Base-by-base conservation (phyloP, 1,284 basidiomycete genomes). In the Erythrobasidium hasegawianum region DNA sequence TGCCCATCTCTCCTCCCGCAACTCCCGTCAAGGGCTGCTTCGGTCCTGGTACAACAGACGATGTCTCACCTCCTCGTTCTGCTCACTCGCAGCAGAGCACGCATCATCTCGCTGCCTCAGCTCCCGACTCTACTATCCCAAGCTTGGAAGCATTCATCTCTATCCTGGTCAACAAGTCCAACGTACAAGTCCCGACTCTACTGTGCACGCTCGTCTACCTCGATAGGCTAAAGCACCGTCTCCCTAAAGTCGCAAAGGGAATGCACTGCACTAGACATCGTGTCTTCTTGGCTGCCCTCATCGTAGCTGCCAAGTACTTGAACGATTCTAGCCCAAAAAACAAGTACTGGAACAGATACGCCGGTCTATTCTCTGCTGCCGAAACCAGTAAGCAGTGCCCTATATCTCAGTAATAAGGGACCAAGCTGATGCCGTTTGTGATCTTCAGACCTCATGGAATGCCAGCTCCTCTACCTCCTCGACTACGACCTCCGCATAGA, bases 281-380 rank as follows among this genome's bases (percentile, higher is more conserved):
- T 55, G 88, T 97, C 69, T 97, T 98, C 79, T 84, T 98, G 72
- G 94, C 95, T 43, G 87, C 89, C 0, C 86, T 97, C 74, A 97
- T 98, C 77, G 89, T 94, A 54, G 88, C 95, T 27, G 89, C 93
- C 72, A 98, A 98, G 81, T 97, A 97, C 79, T 85, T 97, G 75
- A 97, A 98, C 80, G 73, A 74, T 68, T 73, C 72, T 49, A 78
- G 77, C 50, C 78, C 78, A 20, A 97, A 95, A 83, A 97, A 97
- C 81, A 85, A 86, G 78, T 90, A 97, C 81, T 97, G 93, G 93
- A 83, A 85, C 58, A 78, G 80, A 64, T 91, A 94, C 77, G 89
- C 87, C 18, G 80, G 81, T 56, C 79, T 82, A 68, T 84, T 94
- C 77, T 85, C 79, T 9, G 79, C 80, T 64, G 79, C 81, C 61